phyloP scores from a whole-genome alignment of 73 alveolate species.

The Symbiodinium pilosum region DNA sequence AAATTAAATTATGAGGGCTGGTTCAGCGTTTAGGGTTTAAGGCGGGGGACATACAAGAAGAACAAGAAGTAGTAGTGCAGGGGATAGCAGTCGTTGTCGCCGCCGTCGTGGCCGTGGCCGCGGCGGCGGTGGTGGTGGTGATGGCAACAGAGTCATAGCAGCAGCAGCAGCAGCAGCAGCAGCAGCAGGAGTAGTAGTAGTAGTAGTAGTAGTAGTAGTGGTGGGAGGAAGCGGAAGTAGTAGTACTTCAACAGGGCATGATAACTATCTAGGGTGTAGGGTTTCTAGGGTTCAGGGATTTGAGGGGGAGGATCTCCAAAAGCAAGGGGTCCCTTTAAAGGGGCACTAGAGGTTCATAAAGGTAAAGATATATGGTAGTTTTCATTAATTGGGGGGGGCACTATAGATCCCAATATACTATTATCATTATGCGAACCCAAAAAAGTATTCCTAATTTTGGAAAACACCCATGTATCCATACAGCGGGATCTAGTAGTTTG shows the following conservation, averaged over 20 bases:
- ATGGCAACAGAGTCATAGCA: background rate
- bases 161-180: background rate
- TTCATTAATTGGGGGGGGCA: too few relatives aligned
- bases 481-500: too few relatives aligned
- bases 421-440: too few relatives aligned
- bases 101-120: background rate
- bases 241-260: background rate
- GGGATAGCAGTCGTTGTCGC: background rate
- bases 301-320: background rate
- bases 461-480: too few relatives aligned
- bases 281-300: background rate
- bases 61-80: background rate
- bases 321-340: background rate
- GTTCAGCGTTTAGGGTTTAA: too few relatives aligned
- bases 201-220: background rate
- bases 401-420: too few relatives aligned
- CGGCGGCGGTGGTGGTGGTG: background rate
- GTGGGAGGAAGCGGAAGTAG: too few relatives aligned
- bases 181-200: background rate
- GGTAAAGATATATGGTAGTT: too few relatives aligned
- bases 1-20: too few relatives aligned
- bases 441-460: too few relatives aligned
- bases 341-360: too few relatives aligned
- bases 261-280: background rate
- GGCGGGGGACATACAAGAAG: too few relatives aligned